These are phyloP conservation scores for Colletotrichum sp. DNA, from an alignment of 2,329 filamentous ascomycete genomes.

Conservation along the genomic window DNA sequence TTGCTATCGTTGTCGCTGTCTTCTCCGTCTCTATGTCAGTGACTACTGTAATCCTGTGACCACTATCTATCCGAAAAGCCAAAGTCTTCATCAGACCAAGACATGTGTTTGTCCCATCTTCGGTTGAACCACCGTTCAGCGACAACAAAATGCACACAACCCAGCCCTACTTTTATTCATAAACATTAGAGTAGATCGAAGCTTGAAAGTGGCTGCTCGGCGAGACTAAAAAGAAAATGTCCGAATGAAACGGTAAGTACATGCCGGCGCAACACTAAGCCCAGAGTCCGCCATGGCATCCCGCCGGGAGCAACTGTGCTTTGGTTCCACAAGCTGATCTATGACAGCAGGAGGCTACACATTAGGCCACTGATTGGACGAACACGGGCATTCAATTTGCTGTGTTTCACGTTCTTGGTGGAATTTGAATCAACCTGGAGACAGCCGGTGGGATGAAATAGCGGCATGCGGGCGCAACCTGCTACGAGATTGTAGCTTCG, in stretches of 20 bases:
- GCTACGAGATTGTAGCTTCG: not conserved
- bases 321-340: not conserved
- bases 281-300: not conserved
- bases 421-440: not conserved
- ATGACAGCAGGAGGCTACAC: not conserved
- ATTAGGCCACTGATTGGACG: not conserved
- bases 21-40: not conserved
- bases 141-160: not conserved
- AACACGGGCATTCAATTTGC: not conserved
- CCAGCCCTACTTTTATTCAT: not conserved
- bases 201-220: not conserved
- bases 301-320: not conserved
- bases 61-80: not conserved
- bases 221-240: not conserved
- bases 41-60: not conserved
- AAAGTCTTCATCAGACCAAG: not conserved
- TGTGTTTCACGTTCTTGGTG: not conserved
- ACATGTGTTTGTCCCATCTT: not conserved
- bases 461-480: not conserved
- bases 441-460: not conserved
- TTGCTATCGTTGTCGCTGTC: not conserved
- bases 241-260: not conserved
- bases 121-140: not conserved
- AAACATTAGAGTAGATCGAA: not conserved
- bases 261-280: not conserved